phyloP scores from a whole-genome alignment of 2,329 filamentous ascomycete genomes.

The Seiridium unicorne region DNA sequence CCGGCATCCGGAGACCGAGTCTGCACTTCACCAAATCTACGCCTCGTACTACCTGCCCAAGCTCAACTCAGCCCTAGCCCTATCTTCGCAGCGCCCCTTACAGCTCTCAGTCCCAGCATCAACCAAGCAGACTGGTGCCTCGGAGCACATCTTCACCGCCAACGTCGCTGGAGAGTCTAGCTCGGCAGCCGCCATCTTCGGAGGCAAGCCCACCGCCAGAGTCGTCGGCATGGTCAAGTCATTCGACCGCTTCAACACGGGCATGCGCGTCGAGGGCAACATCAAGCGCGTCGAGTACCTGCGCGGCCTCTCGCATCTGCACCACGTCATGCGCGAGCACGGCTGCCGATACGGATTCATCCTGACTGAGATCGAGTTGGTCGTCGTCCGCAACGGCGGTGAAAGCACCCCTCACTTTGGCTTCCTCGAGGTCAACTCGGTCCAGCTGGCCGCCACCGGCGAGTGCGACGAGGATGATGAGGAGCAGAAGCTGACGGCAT shows the following conservation, averaged over 20 bases:
- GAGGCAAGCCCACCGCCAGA: conserved; percentile 44
- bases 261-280: conserved; percentile 83
- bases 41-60: conserved; percentile 79
- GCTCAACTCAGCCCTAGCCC: conserved; percentile 78
- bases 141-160: conserved; percentile 64
- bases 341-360: conserved; percentile 94
- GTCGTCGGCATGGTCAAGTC: conserved; percentile 74
- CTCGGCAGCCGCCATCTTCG: conserved; percentile 53
- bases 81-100: conserved; percentile 68
- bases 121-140: conserved; percentile 30
- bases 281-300: conserved; percentile 88
- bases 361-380: conserved; percentile 91
- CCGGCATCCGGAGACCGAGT: conserved; percentile 75
- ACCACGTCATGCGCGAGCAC: conserved; percentile 91
- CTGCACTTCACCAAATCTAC: conserved; percentile 72
- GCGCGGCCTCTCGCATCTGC: conserved; percentile 78
- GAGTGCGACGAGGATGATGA: conserved; percentile 25
- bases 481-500: conserved; percentile 60
- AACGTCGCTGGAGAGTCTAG: conserved; percentile 56
- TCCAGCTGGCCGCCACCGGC: conserved; percentile 51
- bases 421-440: conserved; percentile 72
- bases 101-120: conserved; percentile 48
- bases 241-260: conserved; percentile 93
- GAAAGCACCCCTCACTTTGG: conserved; percentile 78
- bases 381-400: conserved; percentile 79